A percentile compares a stretch with the other conserved stretches of the same genome.
Evolutionary conservation across 176 grass and related monocot species (phyloP).

Genomic region (Poa annua): DNA sequence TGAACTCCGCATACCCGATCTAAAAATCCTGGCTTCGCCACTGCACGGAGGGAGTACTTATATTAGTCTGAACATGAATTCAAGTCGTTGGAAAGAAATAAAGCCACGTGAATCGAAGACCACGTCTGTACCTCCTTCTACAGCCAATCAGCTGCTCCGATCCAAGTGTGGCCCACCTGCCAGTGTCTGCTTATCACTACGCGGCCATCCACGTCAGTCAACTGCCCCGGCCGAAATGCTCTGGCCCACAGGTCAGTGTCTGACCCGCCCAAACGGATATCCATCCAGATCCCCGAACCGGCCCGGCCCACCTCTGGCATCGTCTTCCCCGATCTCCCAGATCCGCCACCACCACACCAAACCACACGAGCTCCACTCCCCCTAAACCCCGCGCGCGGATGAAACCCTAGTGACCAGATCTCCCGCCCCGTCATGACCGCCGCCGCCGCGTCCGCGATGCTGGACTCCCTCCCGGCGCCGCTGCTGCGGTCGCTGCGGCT

Average conservation of each 20-base stretch:
- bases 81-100: no score
- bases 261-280: conserved; percentile 5
- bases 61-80: no score
- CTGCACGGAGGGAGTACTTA: no score
- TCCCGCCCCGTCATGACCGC: conserved; percentile 42
- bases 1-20: no score
- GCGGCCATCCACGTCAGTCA: conserved; percentile 21
- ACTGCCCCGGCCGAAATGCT: not conserved
- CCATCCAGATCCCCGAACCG: conserved; percentile 24
- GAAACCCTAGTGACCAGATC: conserved; percentile 73
- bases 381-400: conserved; percentile 49
- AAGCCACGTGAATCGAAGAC: no score
- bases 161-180: not conserved
- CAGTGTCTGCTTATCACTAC: not conserved
- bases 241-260: conserved; percentile 34
- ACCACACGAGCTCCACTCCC: conserved; percentile 39
- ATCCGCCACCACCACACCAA: conserved; percentile 31
- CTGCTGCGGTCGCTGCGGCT: conserved; percentile 71
- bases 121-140: no score
- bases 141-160: no score
- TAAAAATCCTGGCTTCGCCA: no score
- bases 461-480: conserved; percentile 50
- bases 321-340: conserved; percentile 57
- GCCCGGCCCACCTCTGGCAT: not conserved
- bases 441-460: conserved; percentile 1